A percentile compares a stretch with the other conserved stretches of the same genome.
Conservation (phyloP, 2,329 filamentous ascomycete genomes). For the Cladosporium phlei region DNA sequence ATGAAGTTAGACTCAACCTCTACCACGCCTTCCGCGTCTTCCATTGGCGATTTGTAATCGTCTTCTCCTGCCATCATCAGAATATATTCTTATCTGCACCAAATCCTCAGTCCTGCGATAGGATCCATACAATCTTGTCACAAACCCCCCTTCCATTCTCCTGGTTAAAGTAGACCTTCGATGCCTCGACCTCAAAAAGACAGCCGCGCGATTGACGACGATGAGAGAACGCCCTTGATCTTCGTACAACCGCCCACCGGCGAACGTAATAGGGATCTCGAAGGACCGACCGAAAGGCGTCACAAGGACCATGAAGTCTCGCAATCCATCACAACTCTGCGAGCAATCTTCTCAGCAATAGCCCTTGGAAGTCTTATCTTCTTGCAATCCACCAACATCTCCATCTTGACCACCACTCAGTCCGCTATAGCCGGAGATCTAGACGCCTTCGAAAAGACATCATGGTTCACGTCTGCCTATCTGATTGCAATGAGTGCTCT, state of each 20-base stretch:
- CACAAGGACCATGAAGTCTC: constrained; percentile 5
- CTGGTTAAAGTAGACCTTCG: no score
- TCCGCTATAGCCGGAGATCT: constrained; percentile 70
- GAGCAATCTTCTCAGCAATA: constrained; percentile 6
- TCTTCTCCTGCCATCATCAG: no score
- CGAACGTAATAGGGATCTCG: background rate
- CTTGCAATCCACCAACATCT: constrained; percentile 61
- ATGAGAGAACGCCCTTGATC: constrained; percentile 10
- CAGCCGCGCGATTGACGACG: background rate
- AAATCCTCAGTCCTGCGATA: no score
- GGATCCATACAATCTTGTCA: no score
- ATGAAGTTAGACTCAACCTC: no score
- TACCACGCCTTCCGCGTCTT: no score
- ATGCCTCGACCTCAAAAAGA: constrained; percentile 4
- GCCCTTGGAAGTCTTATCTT: constrained; percentile 32
- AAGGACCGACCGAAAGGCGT: background rate
- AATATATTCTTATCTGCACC: no score
- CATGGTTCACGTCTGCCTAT: constrained; percentile 78
- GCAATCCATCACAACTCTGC: constrained; percentile 7
- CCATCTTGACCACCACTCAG: constrained; percentile 75
- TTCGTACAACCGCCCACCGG: constrained; percentile 1
- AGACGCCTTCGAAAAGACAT: constrained; percentile 65
- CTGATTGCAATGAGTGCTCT: constrained; percentile 59
- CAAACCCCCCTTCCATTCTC: no score
- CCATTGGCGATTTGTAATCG: no score